phyloP scores from a whole-genome alignment of 805 yeast genomes.

The Wickerhamomyces bisporus region DNA sequence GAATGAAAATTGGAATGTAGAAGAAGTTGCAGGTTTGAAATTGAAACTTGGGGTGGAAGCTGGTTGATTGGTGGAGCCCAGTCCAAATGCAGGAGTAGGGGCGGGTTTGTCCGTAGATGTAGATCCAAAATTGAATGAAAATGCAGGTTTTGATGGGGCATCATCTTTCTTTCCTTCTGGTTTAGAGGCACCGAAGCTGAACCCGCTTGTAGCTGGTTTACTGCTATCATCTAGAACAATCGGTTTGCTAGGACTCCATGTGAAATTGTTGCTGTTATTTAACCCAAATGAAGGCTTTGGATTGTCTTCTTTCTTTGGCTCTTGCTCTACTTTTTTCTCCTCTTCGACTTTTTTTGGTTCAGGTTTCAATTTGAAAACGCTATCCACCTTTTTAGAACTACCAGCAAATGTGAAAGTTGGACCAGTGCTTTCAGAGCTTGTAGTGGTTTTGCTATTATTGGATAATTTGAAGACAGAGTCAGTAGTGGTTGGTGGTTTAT shows the following conservation, averaged over 20 bases:
- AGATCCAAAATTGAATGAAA: conserved; percentile 21
- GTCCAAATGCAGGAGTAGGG: not conserved
- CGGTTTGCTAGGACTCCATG: conserved; percentile 22
- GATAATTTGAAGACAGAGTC: conserved; percentile 47
- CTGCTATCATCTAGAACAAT: conserved; percentile 9
- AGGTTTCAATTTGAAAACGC: conserved; percentile 29
- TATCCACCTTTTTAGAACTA: conserved; percentile 23
- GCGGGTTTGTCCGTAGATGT: conserved; percentile 1
- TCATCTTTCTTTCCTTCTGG: conserved; percentile 2
- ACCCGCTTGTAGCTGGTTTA: conserved; percentile 19
- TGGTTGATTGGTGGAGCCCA: too few species aligned
- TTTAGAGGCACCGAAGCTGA: conserved; percentile 20
- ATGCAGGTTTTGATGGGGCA: conserved; percentile 12
- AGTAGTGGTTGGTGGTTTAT: conserved; percentile 41
- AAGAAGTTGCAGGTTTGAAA: conserved; percentile 15
- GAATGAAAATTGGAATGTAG: conserved; percentile 1
- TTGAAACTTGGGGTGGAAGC: conserved; percentile 7
- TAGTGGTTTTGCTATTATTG: conserved; percentile 17
- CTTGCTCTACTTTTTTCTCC: not conserved
- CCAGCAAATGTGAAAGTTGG: conserved; percentile 36
- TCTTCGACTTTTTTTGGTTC: conserved; percentile 1
- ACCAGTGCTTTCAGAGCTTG: conserved; percentile 29
- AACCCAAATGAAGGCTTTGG: conserved; percentile 5
- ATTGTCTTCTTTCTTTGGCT: conserved; percentile 6
- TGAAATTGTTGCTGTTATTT: conserved; percentile 13